Evolutionary conservation across 768 basidiomycete species (phyloP), one percentile per base, ranked within the genome.

Genomic region (Hericium erinaceus): DNA sequence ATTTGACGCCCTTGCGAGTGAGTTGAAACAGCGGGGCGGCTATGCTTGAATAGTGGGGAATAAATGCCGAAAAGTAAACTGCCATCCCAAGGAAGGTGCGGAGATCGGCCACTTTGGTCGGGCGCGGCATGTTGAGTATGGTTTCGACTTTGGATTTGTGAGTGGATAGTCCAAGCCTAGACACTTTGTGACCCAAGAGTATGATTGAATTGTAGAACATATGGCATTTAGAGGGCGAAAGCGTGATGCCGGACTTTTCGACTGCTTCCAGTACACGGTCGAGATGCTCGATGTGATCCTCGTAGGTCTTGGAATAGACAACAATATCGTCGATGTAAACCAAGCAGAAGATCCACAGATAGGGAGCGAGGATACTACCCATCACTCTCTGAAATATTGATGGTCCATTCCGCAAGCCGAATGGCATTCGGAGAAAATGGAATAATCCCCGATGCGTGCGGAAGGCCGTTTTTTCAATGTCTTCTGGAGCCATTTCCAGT

Each of bases 391-490:
- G 77, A 57, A 77, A 77, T 0, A 75, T 65, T 2, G 69, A 64
- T 0, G 75, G 76, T 3, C 58, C 68, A 48, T 71, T 70, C 13
- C 57, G 40, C 2, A 60, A 54, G 0, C 64, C 63, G 52, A 78
- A 77, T 0, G 75, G 75, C 73, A 77, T 75, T 39, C 71, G 49
- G 18, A 55, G 57, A 60, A 77, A 77, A 57, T 78, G 75, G 37
- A 60, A 74, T 0, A 77, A 58, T 8, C 76, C 77, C 44, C 61
- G 52, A 58, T 76, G 77, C 0, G 69, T 70, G 2, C 71, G 57
- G 53, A 78, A 77, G 0, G 74, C 74, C 0, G 70, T 69, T 39
- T 72, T 71, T 26, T 72, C 66, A 12, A 61, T 57, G n/a, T 67
- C 69, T 11, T 69, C 61, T 0, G 65, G 58, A 0, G 57, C 57